Evolutionary conservation across 2,329 filamentous ascomycete species (phyloP), one percentile per base, ranked within the genome.

Genomic region (Colletotrichum orbiculare): DNA sequence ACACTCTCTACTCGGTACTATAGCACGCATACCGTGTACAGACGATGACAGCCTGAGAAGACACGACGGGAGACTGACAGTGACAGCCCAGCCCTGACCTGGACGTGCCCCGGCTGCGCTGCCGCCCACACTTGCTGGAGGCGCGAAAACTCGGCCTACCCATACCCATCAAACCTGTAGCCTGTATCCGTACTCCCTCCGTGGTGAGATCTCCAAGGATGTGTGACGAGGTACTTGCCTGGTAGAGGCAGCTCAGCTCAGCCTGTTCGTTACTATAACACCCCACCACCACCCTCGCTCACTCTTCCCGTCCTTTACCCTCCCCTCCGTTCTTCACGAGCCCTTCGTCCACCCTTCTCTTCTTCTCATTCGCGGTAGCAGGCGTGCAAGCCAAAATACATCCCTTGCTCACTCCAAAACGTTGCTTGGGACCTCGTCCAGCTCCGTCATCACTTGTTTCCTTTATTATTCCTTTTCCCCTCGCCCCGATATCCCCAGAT

Each of bases 341-440:
- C 79, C 79, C 80, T 77, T 83, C 83, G 82, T 87, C 83, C 81
- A 78, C 78, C 81, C 74, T 84, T 85, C 81, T 82, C 82, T 85
- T 85, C 82, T 84, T 82, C 78, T 81, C 77, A 82, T 81, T 82
- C 81, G 79, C 81, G 82, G 83, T 80, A 82, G 81, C 82, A 83
- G 85, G 86, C 82, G 87, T 86, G 83, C 82, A 83, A 83, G 83
- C 82, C 84, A 84, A 64, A 61, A 53, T 47, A 13, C 25, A 82
- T 83, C 81, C 82, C 83, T 81, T 75, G 77, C 53, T 55, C 49
- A 48, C 42, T 35, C 25, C 25, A 25, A 4, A 25, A 25, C 25
- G 4, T 25, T 25, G 80, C 73, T 78, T 83, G 81, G 82, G 54
- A 85, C 84, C 25, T 80, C 82, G 81, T 83, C 82, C 81, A 79